These are phyloP conservation scores for Candida stauntonica DNA, from an alignment of 805 yeast genomes.

Conservation along the genomic window DNA sequence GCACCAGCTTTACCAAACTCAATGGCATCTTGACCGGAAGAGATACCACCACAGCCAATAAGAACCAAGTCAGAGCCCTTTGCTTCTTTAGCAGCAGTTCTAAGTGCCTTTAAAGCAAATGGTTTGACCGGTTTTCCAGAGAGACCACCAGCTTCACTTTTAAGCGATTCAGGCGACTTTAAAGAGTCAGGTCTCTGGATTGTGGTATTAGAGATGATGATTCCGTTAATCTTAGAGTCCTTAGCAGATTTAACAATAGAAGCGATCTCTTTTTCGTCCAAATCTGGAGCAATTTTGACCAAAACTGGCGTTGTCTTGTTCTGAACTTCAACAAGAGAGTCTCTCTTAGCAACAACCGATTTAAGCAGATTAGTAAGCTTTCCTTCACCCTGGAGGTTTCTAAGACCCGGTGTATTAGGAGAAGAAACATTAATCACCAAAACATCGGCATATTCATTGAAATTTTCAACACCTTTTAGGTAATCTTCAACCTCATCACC, in stretches of 20 bases:
- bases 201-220: slow-evolving; percentile 89
- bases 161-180: slow-evolving; percentile 43
- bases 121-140: slow-evolving; percentile 92
- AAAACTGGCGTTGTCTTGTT: slow-evolving; percentile 66
- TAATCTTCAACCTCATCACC: slow-evolving; percentile 91
- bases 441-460: slow-evolving; percentile 85
- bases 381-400: slow-evolving; percentile 76
- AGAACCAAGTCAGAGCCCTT: slow-evolving; percentile 70
- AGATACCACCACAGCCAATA: slow-evolving; percentile 93
- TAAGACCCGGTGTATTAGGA: slow-evolving; percentile 93
- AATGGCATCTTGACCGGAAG: slow-evolving; percentile 80
- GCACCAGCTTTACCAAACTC: slow-evolving; percentile 96
- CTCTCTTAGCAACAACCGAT: slow-evolving; percentile 67
- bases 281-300: slow-evolving; percentile 93
- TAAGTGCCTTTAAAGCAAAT: slow-evolving; percentile 65
- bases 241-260: slow-evolving; percentile 81
- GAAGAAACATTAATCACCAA: slow-evolving; percentile 88
- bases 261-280: slow-evolving; percentile 72
- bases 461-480: slow-evolving; percentile 72
- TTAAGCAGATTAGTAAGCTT: slow-evolving; percentile 65
- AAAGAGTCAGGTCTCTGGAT: slow-evolving; percentile 70
- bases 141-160: slow-evolving; percentile 74
- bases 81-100: slow-evolving; percentile 66
- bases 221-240: slow-evolving; percentile 78
- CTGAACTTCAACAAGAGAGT: slow-evolving; percentile 40